Evolutionary conservation across 1,139 yeast genomes (phyloP).

Genomic region (Kodamaea suecica): DNA sequence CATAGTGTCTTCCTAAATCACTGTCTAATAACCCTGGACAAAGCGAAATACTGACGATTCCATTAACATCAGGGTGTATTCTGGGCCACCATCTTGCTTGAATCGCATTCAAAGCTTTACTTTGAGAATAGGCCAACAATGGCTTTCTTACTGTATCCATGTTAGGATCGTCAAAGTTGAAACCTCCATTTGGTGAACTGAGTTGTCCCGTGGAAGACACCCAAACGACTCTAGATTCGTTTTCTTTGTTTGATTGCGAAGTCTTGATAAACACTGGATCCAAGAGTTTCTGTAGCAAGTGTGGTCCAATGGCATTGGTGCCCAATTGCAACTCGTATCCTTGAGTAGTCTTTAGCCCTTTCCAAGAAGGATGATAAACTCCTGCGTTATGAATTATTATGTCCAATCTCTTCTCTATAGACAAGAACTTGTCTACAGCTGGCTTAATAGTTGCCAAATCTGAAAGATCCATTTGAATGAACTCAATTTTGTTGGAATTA

Average conservation of each 20-base stretch:
- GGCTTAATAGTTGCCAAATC: conserved; percentile 35
- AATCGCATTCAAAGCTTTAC: conserved; percentile 44
- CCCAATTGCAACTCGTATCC: conserved; percentile 49
- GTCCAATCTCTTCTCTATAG: conserved; percentile 28
- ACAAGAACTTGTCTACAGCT: conserved; percentile 33
- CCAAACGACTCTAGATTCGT: conserved; percentile 41
- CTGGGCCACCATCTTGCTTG: conserved; percentile 42
- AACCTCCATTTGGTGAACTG: conserved; percentile 35
- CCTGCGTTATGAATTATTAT: conserved; percentile 51
- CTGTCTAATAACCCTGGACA: conserved; percentile 48
- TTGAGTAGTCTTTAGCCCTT: conserved; percentile 18
- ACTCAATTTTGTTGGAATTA: conserved; percentile 11
- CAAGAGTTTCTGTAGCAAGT: conserved; percentile 40
- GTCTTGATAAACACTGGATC: conserved; percentile 40
- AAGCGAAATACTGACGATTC: conserved; percentile 33
- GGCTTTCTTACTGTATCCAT: conserved; percentile 10
- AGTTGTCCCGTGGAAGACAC: conserved; percentile 41
- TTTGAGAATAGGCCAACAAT: conserved; percentile 35
- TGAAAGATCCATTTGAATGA: conserved; percentile 34
- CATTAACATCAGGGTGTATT: conserved; percentile 24
- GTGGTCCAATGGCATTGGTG: conserved; percentile 42
- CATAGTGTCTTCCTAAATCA: conserved; percentile 34
- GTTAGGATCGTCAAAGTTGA: conserved; percentile 37
- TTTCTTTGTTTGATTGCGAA: conserved; percentile 16
- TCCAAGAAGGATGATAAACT: conserved; percentile 30